Percentiles rank a stretch among this genome's conserved stretches.
phyloP scores from a whole-genome alignment of 306 rosid species.

The Notholithocarpus densiflorus region DNA sequence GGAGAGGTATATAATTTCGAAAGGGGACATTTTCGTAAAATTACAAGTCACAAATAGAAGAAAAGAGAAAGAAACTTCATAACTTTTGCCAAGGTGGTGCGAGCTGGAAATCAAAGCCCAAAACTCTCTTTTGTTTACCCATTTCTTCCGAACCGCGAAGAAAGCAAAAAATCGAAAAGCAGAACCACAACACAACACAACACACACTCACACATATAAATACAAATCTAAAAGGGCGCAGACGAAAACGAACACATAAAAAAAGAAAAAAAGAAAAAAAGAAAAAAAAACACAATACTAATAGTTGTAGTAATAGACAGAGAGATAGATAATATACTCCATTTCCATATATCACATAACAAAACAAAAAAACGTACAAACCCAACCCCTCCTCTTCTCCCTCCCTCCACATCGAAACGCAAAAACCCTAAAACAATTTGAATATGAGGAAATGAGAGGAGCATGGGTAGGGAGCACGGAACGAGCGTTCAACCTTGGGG shows the following conservation, averaged over 20 bases:
- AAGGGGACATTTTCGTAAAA: neutral
- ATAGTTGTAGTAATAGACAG: no score
- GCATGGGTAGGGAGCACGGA: slow-evolving; percentile 44
- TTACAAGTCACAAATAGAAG: neutral
- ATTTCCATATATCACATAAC: neutral
- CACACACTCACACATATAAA: neutral
- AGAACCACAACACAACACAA: neutral
- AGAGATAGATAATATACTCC: no score
- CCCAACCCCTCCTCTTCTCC: neutral
- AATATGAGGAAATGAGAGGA: slow-evolving; percentile 43
- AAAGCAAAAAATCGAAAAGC: neutral
- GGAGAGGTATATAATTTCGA: neutral
- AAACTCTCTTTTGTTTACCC: neutral
- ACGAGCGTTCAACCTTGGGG: slow-evolving; percentile 49
- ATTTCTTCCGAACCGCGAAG: neutral
- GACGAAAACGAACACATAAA: no score
- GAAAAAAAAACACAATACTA: no score
- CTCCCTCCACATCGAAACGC: neutral
- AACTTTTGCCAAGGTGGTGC: neutral
- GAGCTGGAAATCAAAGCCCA: slow-evolving; percentile 5
- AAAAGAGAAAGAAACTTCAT: neutral
- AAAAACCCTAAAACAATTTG: slow-evolving; percentile 41
- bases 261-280: no score
- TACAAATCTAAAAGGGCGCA: neutral
- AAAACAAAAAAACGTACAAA: neutral